Percentiles rank a stretch among this genome's conserved stretches.
Conservation (phyloP, 164 flowering plant genomes). For the Magnolia kwangsiensis region DNA sequence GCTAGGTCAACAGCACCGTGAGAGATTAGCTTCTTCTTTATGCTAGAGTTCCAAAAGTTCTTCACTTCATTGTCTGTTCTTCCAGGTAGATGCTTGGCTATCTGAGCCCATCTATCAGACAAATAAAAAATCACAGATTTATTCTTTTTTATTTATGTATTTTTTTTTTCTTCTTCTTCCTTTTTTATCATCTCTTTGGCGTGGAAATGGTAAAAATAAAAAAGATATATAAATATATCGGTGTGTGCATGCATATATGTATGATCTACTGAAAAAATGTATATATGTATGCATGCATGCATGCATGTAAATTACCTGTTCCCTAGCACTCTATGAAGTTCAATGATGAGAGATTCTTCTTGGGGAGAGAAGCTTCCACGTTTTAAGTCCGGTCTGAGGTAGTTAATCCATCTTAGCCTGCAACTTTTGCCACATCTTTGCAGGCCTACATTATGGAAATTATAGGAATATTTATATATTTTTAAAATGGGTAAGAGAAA, state of each 20-base stretch:
- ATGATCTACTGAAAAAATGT: too few relatives aligned
- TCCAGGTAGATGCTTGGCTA: conserved; percentile 83
- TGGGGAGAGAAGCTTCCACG: conserved; percentile 77
- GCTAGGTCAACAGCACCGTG: conserved; percentile 19
- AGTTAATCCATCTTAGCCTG: conserved; percentile 87
- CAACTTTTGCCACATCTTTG: conserved; percentile 96
- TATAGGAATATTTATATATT: neutral
- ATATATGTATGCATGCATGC: neutral
- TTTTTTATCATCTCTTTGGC: too few relatives aligned
- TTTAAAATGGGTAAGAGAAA: neutral
- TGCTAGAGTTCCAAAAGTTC: conserved; percentile 92
- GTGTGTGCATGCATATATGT: too few relatives aligned
- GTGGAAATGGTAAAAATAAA: too few relatives aligned
- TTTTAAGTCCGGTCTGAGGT: conserved; percentile 82
- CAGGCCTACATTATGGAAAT: conserved; percentile 40
- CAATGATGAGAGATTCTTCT: conserved; percentile 79
- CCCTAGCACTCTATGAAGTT: conserved; percentile 75
- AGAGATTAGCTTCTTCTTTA: conserved; percentile 68
- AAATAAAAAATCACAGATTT: neutral
- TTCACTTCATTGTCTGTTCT: conserved; percentile 96
- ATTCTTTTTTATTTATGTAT: neutral
- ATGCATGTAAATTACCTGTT: conserved; percentile 49
- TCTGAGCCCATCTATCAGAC: conserved; percentile 78
- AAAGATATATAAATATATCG: too few relatives aligned
- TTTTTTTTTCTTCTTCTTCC: neutral